Evolutionary conservation across 108 stramenopile species (phyloP), one percentile per base, ranked within the genome.

Genomic region (Nitzschia sp.): DNA sequence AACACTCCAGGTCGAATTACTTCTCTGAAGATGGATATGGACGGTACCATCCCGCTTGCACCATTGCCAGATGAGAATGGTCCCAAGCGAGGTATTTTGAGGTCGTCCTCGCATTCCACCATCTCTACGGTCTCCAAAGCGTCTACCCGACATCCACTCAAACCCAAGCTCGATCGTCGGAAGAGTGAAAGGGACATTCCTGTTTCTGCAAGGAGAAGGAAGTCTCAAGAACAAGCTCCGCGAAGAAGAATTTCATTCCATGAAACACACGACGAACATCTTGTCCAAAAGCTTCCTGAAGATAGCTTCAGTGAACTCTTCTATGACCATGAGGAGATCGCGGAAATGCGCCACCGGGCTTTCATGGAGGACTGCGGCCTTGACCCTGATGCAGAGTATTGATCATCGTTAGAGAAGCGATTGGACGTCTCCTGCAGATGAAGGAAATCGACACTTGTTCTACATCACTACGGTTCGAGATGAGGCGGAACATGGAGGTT

Each of bases 241-340:
- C 2, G 17, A 17, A 48, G 46, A 17, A 48, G n/a, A 1, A 48
- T 48, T 48, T 48, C 46, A 48, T 48, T 48, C 17, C 46, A 48
- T 48, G 46, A 48, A 1, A 48, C 2, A 17, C 14, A 48, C 6
- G 46, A 48, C 14, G 46, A 48, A 6, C 46, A 6, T 2, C 14
- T 48, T 17, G 2, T 48, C 17, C 14, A 15, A 48, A 48, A 48
- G 6, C 46, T 48, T 6, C 46, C 46, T 3, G 17, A 48, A 17
- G 14, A 15, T 17, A 48, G 46, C 6, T 15, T 17, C 17, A 15
- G 17, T 48, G 46, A 48, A 6, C 46, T 48, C 2, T 48, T 48
- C 46, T 48, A 48, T 48, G 46, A 48, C 6, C n/a, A 48, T 48
- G 46, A 48, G 3, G 46, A 48, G 17, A 48, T 48, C 46, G 46